A percentile compares a stretch with the other conserved stretches of the same genome.
Evolutionary conservation across 495 filamentous ascomycete species (phyloP).

Genomic region (Aspergillus carlsbadensis): DNA sequence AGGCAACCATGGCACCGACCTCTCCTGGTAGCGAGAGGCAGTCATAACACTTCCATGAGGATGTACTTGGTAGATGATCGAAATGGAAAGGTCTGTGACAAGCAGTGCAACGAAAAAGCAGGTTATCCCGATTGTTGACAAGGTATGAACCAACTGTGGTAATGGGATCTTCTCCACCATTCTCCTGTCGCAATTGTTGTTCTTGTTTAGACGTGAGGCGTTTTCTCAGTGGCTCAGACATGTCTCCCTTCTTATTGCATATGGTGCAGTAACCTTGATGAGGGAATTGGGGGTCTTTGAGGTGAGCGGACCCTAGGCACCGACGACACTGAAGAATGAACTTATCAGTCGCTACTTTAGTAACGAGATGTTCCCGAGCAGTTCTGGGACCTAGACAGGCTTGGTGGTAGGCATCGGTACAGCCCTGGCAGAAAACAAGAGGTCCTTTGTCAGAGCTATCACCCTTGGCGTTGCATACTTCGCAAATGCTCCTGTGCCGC

Average conservation of each 20-base stretch:
- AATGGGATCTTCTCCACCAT: slow-evolving; percentile 75
- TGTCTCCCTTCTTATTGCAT: slow-evolving; percentile 59
- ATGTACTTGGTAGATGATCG: slow-evolving; percentile 60
- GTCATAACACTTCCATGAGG: slow-evolving; percentile 70
- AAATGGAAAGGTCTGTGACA: slow-evolving; percentile 85
- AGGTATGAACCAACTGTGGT: slow-evolving; percentile 57
- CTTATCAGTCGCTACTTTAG: slow-evolving; percentile 73
- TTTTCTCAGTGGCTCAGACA: slow-evolving; percentile 67
- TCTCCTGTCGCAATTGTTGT: slow-evolving; percentile 73
- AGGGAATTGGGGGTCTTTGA: slow-evolving; percentile 68
- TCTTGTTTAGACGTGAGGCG: slow-evolving; percentile 75
- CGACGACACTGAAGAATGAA: slow-evolving; percentile 90
- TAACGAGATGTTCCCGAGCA: slow-evolving; percentile 82
- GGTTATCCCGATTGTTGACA: slow-evolving; percentile 70
- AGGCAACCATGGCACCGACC: slow-evolving; percentile 75
- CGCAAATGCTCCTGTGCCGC: slow-evolving; percentile 69
- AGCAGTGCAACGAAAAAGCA: slow-evolving; percentile 76
- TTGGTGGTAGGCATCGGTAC: slow-evolving; percentile 78
- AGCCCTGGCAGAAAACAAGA: slow-evolving; percentile 88
- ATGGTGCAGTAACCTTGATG: slow-evolving; percentile 65
- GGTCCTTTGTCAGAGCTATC: slow-evolving; percentile 54
- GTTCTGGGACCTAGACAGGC: slow-evolving; percentile 73
- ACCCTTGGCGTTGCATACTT: slow-evolving; percentile 61
- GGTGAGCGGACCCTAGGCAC: slow-evolving; percentile 65
- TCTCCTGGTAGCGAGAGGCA: slow-evolving; percentile 61